Evolutionary conservation across 129 eudicot species (phyloP), one percentile per base, ranked within the genome.

Genomic region (Pseudognaphalium luteoalbum): DNA sequence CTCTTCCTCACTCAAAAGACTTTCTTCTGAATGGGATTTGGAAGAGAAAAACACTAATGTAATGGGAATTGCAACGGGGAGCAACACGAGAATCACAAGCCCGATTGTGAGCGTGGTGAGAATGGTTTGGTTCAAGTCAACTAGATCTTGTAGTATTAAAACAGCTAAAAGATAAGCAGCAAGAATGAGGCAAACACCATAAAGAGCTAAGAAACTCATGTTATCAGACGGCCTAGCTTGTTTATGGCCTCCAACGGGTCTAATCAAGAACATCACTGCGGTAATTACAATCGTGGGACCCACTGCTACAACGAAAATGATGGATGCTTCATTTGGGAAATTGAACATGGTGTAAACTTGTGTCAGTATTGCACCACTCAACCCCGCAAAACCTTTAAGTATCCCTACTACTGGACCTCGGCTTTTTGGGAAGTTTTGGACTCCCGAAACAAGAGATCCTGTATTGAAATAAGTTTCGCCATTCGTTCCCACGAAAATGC

Each of bases 391-490:
- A 71, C 96, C 96, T 72, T 90, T 90, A 16, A 90, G 90, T 58
- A 90, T 87, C 42, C 96, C 96, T 47, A 87, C 92, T 0, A 87
- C 82, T 2, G 96, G 96, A 58, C 96, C 96, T 9, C 96, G 88
- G 71, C 86, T 83, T 85, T 87, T 87, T 5, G 92, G 96, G 69
- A 90, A 90, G 84, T 90, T 87, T 64, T 87, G 96, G 42, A 90
- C 86, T 9, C 88, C 83, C 19, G 96, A 80, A 56, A 90, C 96
- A 3, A 90, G 81, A 50, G 92, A 84, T 79, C 88, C 96, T n/a
- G 96, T 90, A 66, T 87, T 90, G 81, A 85, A 87, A 79, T 87
- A 90, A 78, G 96, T 90, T 74, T 87, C 90, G n/a, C 96, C 92
- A 75, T 90, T 90, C 47, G 92, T 87, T 77, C 96, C 96, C 64